Conservation (phyloP, 148 eudicot genomes). For the Cornus controversa region DNA sequence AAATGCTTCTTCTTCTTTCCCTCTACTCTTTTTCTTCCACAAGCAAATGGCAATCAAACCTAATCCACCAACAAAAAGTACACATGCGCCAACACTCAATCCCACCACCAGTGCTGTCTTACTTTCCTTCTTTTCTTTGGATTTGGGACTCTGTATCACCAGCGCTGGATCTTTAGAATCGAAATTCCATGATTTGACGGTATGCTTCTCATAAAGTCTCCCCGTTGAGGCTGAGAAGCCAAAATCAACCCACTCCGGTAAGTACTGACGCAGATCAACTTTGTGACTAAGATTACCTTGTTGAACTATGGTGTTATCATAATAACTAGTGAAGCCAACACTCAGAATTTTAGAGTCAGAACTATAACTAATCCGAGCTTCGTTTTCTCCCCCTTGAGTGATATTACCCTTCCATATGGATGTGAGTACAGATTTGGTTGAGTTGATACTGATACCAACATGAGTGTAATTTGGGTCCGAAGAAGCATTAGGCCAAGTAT, state of each 20-base stretch:
- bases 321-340: slow-evolving; percentile 9
- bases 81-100: too few relatives aligned
- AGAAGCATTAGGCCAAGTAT: neutral
- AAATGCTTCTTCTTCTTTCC: neutral
- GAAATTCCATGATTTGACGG: neutral
- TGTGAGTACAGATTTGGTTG: slow-evolving; percentile 1
- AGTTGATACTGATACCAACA: slow-evolving; percentile 24
- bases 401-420: slow-evolving; percentile 1
- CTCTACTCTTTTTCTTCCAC: neutral
- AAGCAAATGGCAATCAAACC: slow-evolving; percentile 18
- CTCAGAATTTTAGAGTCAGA: neutral
- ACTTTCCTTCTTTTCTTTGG: too few relatives aligned
- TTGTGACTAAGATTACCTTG: neutral
- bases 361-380: slow-evolving; percentile 23
- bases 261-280: slow-evolving; percentile 6
- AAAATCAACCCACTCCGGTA: slow-evolving; percentile 19
- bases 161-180: neutral
- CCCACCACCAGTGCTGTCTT: neutral
- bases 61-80: neutral
- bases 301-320: neutral
- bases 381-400: too few relatives aligned
- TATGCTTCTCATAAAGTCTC: neutral
- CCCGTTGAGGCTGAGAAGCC: slow-evolving; percentile 23
- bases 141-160: neutral
- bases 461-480: neutral